Base-by-base conservation (phyloP, 2,329 filamentous ascomycete species). In the Botryotinia convoluta region DNA sequence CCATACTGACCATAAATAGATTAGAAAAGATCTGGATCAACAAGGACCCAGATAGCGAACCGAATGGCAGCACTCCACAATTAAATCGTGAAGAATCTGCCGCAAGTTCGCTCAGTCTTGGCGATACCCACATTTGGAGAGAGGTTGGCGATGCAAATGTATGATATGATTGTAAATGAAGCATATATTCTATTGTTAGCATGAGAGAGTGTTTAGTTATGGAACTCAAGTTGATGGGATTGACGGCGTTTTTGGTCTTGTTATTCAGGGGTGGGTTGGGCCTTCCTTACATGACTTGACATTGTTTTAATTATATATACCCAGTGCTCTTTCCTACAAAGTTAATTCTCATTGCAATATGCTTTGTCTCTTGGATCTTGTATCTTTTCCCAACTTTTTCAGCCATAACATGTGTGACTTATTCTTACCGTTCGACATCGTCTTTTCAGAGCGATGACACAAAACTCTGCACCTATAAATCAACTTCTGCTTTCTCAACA, bases 21-120 rank as follows among this genome's bases (percentile, higher is more conserved):
- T 84, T 94, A n/a, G 86, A 90, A 77, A 88, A 90, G 77, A 87
- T 91, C 0, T 94, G 92, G 92, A 89, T 94, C 70, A 76, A 79
- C 59, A 71, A 76, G 22, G 63, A 39, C n/a, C 64, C 75, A 3
- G 75, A 77, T 29, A 59, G 74, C 0, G 75, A 77, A 39, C 60
- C 74, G 1, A 77, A 74, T 72, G 77, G 75, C 22, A 76, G 73
- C 35, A 71, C 73, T 18, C 61, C 62, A 32, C 71, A 76, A 26
- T 59, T 75, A n/a, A 59, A 73, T 45, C 74, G 76, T 48, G 81
- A 81, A 70, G 81, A 81, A 70, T 85, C 83, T 73, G 80, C 81
- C 35, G 80, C 83, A 59, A 86, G 84, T 74, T 83, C 83, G 37
- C 77, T 86, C 48, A 86, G 85, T 73, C 78, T 86, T 6, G 85